Percentiles rank a stretch among this genome's conserved stretches.
phyloP scores from a whole-genome alignment of 108 stramenopile species.

The Pseudonitzschia multiseries region DNA sequence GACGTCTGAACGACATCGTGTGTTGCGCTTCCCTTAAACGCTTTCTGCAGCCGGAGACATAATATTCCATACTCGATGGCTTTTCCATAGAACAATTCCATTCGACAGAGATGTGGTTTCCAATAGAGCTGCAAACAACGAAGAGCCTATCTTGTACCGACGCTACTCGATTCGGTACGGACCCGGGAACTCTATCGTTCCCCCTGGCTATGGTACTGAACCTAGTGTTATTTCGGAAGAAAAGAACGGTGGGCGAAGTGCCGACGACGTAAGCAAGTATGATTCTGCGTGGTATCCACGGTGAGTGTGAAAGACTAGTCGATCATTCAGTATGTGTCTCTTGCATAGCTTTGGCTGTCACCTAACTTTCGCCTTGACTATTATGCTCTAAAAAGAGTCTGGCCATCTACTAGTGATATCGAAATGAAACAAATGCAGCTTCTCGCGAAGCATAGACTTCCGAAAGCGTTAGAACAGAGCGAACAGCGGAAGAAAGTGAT shows the following conservation, averaged over 20 bases:
- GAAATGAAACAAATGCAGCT: conserved; percentile 11
- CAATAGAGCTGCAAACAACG: conserved; percentile 23
- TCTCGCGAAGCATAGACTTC: conserved; percentile 14
- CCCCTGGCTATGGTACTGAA: conserved; percentile 68
- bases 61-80: conserved; percentile 77
- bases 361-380: not conserved
- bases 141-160: conserved; percentile 44
- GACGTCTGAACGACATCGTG: not conserved
- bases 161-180: conserved; percentile 77
- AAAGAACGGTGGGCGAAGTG: conserved; percentile 67
- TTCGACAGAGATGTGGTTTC: conserved; percentile 36
- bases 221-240: conserved; percentile 56
- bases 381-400: not conserved
- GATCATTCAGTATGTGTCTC: not conserved
- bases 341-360: not conserved
- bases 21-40: not conserved
- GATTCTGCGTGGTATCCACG: conserved; percentile 78
- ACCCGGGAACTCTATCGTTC: conserved; percentile 65
- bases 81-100: conserved; percentile 78
- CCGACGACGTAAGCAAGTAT: conserved; percentile 47
- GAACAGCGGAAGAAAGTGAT: not conserved
- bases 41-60: conserved; percentile 39
- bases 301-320: not conserved
- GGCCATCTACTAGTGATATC: not conserved
- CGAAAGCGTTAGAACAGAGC: conserved; percentile 12